Conservation (phyloP, 176 grass and related monocot genomes). For the Hordeum vulgare region DNA sequence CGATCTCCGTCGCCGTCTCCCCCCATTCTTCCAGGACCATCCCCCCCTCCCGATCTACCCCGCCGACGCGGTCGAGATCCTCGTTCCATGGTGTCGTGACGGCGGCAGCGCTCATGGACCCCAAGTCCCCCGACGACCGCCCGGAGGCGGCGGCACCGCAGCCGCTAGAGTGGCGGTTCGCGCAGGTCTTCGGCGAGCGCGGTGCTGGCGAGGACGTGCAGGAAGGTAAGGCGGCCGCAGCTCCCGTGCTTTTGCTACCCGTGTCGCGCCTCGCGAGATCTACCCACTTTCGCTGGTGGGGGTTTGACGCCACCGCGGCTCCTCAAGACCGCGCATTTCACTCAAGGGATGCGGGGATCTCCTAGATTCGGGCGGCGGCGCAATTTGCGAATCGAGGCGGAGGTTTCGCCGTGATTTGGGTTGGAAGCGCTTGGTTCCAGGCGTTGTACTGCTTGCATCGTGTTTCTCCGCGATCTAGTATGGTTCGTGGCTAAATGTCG, state of each 20-base stretch:
- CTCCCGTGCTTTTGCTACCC: background rate
- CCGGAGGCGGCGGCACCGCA: constrained; percentile 6
- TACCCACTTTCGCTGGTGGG: constrained; percentile 9
- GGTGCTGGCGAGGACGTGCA: constrained; percentile 78
- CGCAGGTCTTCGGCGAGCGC: constrained; percentile 93
- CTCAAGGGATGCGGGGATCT: constrained; percentile 7
- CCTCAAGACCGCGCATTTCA: background rate
- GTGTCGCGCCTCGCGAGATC: constrained; percentile 24
- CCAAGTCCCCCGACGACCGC: constrained; percentile 27
- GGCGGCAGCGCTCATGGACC: constrained; percentile 21
- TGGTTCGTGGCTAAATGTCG: background rate
- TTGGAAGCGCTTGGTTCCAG: background rate
- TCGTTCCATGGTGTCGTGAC: constrained; percentile 40
- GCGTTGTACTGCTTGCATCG: background rate
- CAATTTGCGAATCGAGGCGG: background rate
- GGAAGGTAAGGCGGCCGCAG: constrained; percentile 49
- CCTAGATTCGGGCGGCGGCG: background rate
- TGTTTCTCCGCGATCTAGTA: background rate
- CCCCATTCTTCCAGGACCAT: constrained; percentile 25
- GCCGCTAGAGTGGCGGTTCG: constrained; percentile 72
- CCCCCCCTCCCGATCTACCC: constrained; percentile 6
- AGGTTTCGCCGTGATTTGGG: background rate
- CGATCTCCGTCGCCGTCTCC: constrained; percentile 20
- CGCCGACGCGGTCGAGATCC: constrained; percentile 12
- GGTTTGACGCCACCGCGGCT: background rate